Conservation (phyloP, 768 basidiomycete genomes). For the Mycena vitilis region DNA sequence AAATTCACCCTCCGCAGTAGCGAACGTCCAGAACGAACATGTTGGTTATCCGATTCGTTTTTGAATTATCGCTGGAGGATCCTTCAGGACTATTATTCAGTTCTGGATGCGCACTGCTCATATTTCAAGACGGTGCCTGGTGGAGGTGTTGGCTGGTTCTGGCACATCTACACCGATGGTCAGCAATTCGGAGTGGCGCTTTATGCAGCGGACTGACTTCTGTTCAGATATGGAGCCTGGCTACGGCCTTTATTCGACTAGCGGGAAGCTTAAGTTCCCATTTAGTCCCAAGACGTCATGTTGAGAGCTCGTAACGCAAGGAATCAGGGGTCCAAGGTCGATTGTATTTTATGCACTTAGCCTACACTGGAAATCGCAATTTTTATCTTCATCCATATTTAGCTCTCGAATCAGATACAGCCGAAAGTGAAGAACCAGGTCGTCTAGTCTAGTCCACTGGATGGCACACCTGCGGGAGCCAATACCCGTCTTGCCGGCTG, state of each 20-base stretch:
- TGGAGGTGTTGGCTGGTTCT: constrained; percentile 85
- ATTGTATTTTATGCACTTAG: not conserved
- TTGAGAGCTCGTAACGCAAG: constrained; percentile 42
- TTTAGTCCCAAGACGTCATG: constrained; percentile 75
- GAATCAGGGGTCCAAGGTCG: not conserved
- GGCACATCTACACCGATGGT: constrained; percentile 79
- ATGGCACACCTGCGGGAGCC: constrained; percentile 51
- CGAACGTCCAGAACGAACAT: constrained; percentile 70
- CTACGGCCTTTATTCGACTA: constrained; percentile 71
- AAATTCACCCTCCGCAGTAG: constrained; percentile 71
- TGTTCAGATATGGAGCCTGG: constrained; percentile 58
- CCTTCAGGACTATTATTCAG: constrained; percentile 67
- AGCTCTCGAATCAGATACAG: not conserved
- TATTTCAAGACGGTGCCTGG: constrained; percentile 68
- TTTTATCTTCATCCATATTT: not conserved
- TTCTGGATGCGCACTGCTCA: constrained; percentile 73
- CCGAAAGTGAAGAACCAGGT: constrained; percentile 9
- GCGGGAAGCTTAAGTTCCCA: constrained; percentile 67
- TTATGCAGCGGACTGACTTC: constrained; percentile 3
- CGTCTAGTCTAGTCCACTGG: constrained; percentile 59
- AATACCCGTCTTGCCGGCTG: constrained; percentile 57
- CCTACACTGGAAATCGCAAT: not conserved
- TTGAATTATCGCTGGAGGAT: not conserved
- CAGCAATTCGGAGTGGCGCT: constrained; percentile 46
- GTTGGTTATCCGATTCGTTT: constrained; percentile 47